A percentile compares a stretch with the other conserved stretches of the same genome.
These are phyloP conservation scores for Penstemon barbatus DNA, from an alignment of 257 asterid species.

Conservation along the genomic window DNA sequence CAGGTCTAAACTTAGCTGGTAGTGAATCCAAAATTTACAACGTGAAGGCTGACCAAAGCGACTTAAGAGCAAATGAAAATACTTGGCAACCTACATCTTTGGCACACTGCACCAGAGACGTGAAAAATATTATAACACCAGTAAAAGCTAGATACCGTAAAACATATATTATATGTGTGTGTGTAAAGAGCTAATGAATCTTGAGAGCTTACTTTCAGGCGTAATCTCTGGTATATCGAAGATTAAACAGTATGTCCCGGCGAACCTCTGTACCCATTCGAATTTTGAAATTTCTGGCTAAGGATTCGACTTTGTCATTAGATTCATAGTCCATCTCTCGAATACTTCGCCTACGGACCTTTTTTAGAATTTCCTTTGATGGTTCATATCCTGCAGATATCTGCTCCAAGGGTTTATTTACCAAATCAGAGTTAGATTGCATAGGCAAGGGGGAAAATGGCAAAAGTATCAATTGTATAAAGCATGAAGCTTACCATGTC, in stretches of 20 bases:
- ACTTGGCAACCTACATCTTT: constrained; percentile 23
- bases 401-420: constrained; percentile 40
- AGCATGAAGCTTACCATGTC: constrained; percentile 64
- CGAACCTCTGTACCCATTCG: constrained; percentile 61
- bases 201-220: constrained; percentile 41
- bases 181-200: constrained; percentile 13
- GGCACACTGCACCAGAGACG: constrained; percentile 27
- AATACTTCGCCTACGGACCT: constrained; percentile 75
- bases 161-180: neutral
- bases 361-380: constrained; percentile 64
- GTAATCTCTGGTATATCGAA: constrained; percentile 48
- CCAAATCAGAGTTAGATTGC: constrained; percentile 11
- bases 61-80: constrained; percentile 10
- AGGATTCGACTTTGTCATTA: constrained; percentile 46
- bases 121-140: constrained; percentile 25
- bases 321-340: constrained; percentile 82
- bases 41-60: constrained; percentile 1
- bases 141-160: constrained; percentile 6
- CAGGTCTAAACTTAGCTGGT: constrained; percentile 16
- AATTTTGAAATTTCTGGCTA: constrained; percentile 47
- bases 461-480: constrained; percentile 1
- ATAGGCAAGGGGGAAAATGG: neutral
- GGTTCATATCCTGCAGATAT: constrained; percentile 64
- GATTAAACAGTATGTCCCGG: constrained; percentile 56
- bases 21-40: constrained; percentile 39